Percentiles rank a stretch among this genome's conserved stretches.
Conservation (phyloP, 768 basidiomycete species). For the Aureoboletus auriporus region DNA sequence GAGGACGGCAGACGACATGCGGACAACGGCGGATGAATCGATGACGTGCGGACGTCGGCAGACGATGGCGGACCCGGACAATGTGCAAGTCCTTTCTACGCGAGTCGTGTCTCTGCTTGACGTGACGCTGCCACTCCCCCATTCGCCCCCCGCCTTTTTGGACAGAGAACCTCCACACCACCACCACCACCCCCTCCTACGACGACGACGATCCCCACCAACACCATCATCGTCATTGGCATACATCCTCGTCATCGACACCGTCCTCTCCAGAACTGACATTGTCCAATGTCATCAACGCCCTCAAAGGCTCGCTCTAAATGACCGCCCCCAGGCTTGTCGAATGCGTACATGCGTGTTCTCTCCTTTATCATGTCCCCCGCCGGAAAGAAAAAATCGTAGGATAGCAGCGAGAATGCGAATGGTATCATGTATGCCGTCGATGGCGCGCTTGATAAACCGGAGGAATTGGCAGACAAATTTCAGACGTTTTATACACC, state of each 20-base stretch:
- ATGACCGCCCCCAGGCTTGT: constrained; percentile 47
- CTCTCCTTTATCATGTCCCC: constrained; percentile 53
- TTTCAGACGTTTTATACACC: constrained; percentile 78
- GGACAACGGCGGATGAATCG: too few relatives aligned
- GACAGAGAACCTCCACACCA: constrained; percentile 34
- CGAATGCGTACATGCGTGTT: constrained; percentile 57
- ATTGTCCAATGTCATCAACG: constrained; percentile 51
- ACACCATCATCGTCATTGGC: constrained; percentile 48
- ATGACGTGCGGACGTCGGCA: too few relatives aligned
- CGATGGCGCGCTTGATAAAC: constrained; percentile 37
- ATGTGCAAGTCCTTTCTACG: constrained; percentile 27
- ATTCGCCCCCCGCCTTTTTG: constrained; percentile 51
- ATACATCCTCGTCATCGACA: too few relatives aligned
- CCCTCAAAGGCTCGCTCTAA: constrained; percentile 42
- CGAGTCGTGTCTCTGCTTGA: constrained; percentile 36
- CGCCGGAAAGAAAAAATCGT: constrained; percentile 29
- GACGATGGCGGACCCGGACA: constrained; percentile 47
- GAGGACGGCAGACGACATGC: too few relatives aligned
- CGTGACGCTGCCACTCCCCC: constrained; percentile 32
- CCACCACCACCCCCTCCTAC: constrained; percentile 28
- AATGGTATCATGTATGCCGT: constrained; percentile 33
- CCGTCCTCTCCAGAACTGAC: constrained; percentile 49
- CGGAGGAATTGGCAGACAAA: constrained; percentile 47
- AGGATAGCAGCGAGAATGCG: constrained; percentile 25
- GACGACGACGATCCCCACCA: constrained; percentile 23